A percentile compares a stretch with the other conserved stretches of the same genome.
Evolutionary conservation across 1,139 yeast genomes (phyloP).

Genomic region (Pichia sp.): DNA sequence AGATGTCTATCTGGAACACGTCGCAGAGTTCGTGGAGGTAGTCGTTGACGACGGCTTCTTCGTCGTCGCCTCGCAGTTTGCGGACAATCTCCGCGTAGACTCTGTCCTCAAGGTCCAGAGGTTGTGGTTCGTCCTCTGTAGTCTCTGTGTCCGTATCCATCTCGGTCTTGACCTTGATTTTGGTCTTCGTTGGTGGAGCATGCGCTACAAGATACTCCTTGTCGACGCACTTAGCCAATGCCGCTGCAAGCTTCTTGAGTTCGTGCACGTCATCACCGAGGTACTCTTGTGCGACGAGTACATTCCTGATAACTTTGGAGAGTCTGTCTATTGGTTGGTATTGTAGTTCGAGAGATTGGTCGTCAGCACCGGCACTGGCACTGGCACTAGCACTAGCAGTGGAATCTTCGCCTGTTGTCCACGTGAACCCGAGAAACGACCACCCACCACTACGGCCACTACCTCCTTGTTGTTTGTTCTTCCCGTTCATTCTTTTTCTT

Average conservation of each 20-base stretch:
- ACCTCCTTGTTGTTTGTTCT: background rate
- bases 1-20: slow-evolving; percentile 38
- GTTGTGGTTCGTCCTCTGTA: background rate
- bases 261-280: slow-evolving; percentile 16
- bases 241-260: slow-evolving; percentile 8
- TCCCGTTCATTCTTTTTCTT: background rate
- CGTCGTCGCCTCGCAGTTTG: slow-evolving; percentile 18
- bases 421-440: slow-evolving; percentile 7
- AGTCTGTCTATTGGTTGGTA: slow-evolving; percentile 7
- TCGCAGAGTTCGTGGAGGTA: slow-evolving; percentile 20
- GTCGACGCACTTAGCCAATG: slow-evolving; percentile 8
- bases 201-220: slow-evolving; percentile 1
- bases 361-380: background rate
- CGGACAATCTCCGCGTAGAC: slow-evolving; percentile 13
- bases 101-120: slow-evolving; percentile 14
- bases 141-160: background rate
- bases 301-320: slow-evolving; percentile 14
- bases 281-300: slow-evolving; percentile 10
- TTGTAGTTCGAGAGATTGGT: background rate
- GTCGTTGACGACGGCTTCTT: slow-evolving; percentile 40
- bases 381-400: background rate
- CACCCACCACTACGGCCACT: slow-evolving; percentile 1
- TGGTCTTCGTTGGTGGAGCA: background rate
- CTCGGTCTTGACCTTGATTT: background rate
- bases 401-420: background rate